Evolutionary conservation across 805 yeast genomes (phyloP).

Genomic region (Diddensiella transvaalensis): DNA sequence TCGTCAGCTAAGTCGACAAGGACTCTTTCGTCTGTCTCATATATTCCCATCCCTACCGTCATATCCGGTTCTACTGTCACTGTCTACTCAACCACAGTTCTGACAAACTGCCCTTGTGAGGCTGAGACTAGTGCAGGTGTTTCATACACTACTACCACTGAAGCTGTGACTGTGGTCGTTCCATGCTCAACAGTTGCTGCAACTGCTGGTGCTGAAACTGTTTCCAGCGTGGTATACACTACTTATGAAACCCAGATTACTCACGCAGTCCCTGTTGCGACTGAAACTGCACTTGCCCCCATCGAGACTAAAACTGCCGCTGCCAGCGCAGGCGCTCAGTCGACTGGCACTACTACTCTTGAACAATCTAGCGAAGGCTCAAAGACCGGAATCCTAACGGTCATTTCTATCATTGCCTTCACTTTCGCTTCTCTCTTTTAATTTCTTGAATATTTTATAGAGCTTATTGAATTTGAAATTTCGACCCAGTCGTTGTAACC

Average conservation of each 20-base stretch:
- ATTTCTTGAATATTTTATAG: too few species aligned
- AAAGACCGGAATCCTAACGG: neutral
- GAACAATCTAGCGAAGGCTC: neutral
- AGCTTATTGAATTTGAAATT: too few species aligned
- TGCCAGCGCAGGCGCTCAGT: neutral
- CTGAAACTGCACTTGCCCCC: neutral
- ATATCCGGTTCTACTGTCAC: slow-evolving; percentile 2
- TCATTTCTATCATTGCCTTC: neutral
- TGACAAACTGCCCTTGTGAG: neutral
- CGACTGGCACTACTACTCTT: neutral
- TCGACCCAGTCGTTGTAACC: too few species aligned
- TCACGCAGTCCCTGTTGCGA: neutral
- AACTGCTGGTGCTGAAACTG: neutral
- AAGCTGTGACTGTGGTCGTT: neutral
- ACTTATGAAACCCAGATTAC: neutral
- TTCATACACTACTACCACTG: neutral
- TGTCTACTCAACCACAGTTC: neutral
- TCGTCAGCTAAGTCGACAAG: neutral
- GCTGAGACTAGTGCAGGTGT: neutral
- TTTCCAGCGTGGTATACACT: neutral
- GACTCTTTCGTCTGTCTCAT: too few species aligned
- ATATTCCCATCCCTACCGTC: neutral
- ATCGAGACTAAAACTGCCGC: neutral
- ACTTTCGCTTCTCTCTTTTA: too few species aligned
- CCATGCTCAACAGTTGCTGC: neutral